Evolutionary conservation across 805 yeast genomes (phyloP).

Genomic region (Nakazawaea ambrosiae): DNA sequence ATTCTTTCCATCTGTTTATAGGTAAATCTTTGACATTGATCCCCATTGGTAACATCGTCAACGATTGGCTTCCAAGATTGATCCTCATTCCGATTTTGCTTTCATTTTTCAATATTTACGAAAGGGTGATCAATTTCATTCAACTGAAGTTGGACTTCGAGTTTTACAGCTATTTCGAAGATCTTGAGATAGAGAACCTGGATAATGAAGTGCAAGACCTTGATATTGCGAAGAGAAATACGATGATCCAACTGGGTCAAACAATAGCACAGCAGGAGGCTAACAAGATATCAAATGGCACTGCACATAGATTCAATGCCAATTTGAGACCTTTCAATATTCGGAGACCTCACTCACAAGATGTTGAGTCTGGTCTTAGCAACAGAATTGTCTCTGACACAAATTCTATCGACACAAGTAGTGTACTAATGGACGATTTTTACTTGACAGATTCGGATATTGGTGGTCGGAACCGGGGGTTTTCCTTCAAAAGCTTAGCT

Average conservation of each 20-base stretch:
- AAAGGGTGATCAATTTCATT: slow-evolving; percentile 36
- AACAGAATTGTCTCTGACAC: slow-evolving; percentile 5
- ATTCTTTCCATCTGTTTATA: slow-evolving; percentile 63
- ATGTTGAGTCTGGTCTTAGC: not conserved
- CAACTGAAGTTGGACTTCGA: slow-evolving; percentile 23
- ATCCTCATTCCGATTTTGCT: slow-evolving; percentile 63
- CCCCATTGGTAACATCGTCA: slow-evolving; percentile 64
- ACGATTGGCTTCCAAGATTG: slow-evolving; percentile 70
- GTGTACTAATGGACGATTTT: not conserved
- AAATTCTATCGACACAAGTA: not conserved
- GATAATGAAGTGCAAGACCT: slow-evolving; percentile 7
- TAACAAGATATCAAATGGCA: slow-evolving; percentile 5
- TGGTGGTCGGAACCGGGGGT: not conserved
- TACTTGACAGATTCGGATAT: not conserved
- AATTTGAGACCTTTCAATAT: slow-evolving; percentile 7
- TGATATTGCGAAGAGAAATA: slow-evolving; percentile 8
- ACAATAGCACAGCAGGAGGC: slow-evolving; percentile 7
- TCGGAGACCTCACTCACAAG: slow-evolving; percentile 4
- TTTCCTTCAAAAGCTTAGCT: too few relatives aligned
- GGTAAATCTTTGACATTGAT: slow-evolving; percentile 73
- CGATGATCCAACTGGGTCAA: slow-evolving; percentile 10
- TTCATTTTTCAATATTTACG: slow-evolving; percentile 62
- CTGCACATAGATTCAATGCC: not conserved
- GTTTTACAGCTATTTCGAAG: slow-evolving; percentile 20
- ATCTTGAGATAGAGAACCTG: slow-evolving; percentile 21